phyloP scores from a whole-genome alignment of 2,329 filamentous ascomycete genomes.

The Botryotinia globosa region DNA sequence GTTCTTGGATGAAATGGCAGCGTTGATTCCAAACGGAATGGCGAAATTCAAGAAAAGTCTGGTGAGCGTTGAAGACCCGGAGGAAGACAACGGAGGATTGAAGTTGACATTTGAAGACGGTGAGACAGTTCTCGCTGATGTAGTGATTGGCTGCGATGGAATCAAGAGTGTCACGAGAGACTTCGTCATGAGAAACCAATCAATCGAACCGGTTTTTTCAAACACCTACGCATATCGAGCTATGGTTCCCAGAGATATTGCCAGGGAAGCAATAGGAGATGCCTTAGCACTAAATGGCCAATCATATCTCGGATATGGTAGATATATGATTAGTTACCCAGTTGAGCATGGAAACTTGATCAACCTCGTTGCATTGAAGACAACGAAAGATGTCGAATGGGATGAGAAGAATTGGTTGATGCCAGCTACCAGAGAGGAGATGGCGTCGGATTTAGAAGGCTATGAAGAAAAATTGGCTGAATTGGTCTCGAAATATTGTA shows the following conservation, averaged over 20 bases:
- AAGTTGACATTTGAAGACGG: slow-evolving; percentile 14
- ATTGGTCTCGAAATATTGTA: slow-evolving; percentile 12
- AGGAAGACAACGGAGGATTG: neutral
- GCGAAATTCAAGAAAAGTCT: slow-evolving; percentile 11
- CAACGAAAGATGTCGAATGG: slow-evolving; percentile 30
- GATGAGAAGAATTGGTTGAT: slow-evolving; percentile 41
- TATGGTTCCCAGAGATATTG: slow-evolving; percentile 57
- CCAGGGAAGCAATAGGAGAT: slow-evolving; percentile 47
- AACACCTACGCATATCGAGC: slow-evolving; percentile 61
- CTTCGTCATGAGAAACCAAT: slow-evolving; percentile 48
- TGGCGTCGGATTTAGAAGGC: slow-evolving; percentile 41
- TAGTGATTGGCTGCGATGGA: slow-evolving; percentile 61
- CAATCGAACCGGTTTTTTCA: slow-evolving; percentile 43
- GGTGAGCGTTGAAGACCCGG: neutral
- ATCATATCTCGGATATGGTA: slow-evolving; percentile 20
- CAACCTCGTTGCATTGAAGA: slow-evolving; percentile 20
- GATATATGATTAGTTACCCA: slow-evolving; percentile 23
- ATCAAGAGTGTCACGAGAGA: slow-evolving; percentile 56
- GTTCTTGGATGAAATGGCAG: slow-evolving; percentile 15
- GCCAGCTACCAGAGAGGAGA: slow-evolving; percentile 42
- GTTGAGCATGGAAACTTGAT: slow-evolving; percentile 22
- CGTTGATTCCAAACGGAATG: slow-evolving; percentile 6
- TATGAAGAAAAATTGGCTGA: slow-evolving; percentile 40
- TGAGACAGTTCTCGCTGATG: slow-evolving; percentile 39
- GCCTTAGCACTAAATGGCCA: slow-evolving; percentile 42